phyloP scores from a whole-genome alignment of 257 asterid species.

The Solanum dulcamara region DNA sequence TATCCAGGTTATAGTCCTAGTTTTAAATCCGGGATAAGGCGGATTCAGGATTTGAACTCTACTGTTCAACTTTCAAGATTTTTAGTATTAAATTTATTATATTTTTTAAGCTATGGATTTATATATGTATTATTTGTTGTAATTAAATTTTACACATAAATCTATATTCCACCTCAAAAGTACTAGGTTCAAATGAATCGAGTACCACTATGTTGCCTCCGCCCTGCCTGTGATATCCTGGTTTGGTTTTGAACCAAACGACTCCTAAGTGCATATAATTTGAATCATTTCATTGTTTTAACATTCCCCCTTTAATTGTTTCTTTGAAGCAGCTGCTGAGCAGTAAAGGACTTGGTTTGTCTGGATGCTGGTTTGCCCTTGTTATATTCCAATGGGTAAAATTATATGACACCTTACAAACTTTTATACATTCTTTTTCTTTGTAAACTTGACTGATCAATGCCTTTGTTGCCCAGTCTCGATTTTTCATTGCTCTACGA shows the following conservation, averaged over 20 bases:
- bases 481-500: constrained; percentile 60
- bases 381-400: constrained; percentile 90
- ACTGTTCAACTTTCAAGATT: background rate
- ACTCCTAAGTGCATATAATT: background rate
- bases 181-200: too few species aligned
- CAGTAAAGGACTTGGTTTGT: constrained; percentile 60
- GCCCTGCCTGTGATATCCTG: background rate
- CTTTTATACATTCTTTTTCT: background rate
- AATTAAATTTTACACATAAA: background rate
- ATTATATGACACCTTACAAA: background rate
- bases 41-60: background rate
- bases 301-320: background rate
- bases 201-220: background rate
- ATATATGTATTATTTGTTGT: background rate
- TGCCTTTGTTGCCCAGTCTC: constrained; percentile 35
- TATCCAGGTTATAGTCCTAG: background rate
- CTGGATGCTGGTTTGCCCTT: constrained; percentile 81
- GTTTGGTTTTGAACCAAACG: background rate
- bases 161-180: background rate
- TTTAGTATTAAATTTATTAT: background rate
- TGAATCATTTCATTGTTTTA: background rate
- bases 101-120: background rate
- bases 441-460: background rate
- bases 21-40: background rate
- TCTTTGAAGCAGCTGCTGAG: constrained; percentile 41